phyloP scores from a whole-genome alignment of 345 rosid genomes.

The Euphorbia tirucalli region DNA sequence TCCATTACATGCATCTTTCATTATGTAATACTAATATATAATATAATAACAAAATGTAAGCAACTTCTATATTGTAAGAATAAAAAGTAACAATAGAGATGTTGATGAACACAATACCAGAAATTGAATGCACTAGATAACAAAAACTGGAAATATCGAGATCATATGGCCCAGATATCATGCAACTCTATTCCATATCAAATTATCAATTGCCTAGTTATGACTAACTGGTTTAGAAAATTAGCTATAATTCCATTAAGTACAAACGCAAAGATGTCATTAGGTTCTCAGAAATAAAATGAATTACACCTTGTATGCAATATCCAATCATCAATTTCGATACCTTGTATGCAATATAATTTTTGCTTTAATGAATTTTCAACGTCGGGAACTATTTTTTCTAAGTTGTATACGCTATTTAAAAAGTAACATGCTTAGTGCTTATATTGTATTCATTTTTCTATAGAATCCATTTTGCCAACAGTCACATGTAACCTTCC shows the following conservation, averaged over 20 bases:
- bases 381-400: neutral
- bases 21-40: too few species aligned
- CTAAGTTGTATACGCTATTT: neutral
- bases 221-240: neutral
- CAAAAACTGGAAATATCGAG: neutral
- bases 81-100: too few species aligned
- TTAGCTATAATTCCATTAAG: neutral
- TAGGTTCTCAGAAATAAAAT: neutral
- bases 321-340: neutral
- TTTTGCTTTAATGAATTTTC: neutral
- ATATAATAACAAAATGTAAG: too few species aligned
- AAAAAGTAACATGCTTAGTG: neutral
- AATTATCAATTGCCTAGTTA: neutral
- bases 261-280: neutral
- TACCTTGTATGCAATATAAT: neutral
- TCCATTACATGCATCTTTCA: too few species aligned
- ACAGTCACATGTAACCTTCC: neutral
- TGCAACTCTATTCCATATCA: neutral
- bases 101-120: too few species aligned
- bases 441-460: neutral
- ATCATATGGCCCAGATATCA: slow-evolving; percentile 2
- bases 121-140: too few species aligned
- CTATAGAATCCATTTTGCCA: neutral
- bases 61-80: too few species aligned
- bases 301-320: neutral